A percentile compares a stretch with the other conserved stretches of the same genome.
Evolutionary conservation across 257 asterid species (phyloP).

Genomic region (Solanum etuberosum): DNA sequence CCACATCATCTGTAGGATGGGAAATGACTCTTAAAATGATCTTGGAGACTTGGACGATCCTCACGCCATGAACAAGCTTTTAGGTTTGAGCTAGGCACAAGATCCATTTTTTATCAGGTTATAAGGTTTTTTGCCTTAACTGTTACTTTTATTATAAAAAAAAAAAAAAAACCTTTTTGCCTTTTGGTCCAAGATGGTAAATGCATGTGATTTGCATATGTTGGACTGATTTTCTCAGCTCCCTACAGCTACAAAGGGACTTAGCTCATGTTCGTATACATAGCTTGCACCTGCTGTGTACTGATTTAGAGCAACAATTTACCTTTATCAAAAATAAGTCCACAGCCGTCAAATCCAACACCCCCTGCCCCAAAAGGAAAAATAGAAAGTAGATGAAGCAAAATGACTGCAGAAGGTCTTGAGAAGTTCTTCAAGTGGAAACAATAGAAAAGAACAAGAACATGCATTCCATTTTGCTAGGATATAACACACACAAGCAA

Average conservation of each 20-base stretch:
- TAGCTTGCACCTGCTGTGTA: not conserved
- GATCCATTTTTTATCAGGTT: not conserved
- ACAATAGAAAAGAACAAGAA: not conserved
- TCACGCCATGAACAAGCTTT: not conserved
- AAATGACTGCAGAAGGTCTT: not conserved
- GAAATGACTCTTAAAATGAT: not conserved
- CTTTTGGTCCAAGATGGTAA: not conserved
- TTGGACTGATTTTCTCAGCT: not conserved
- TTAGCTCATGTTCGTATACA: not conserved
- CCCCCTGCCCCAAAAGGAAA: not conserved
- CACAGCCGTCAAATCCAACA: not conserved
- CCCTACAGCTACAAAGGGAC: not conserved
- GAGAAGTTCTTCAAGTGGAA: not conserved
- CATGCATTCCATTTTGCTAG: not conserved
- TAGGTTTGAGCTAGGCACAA: not conserved
- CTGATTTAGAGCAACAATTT: not conserved
- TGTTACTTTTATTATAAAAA: no score
- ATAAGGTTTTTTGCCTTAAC: not conserved
- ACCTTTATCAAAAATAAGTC: not conserved
- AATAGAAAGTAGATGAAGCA: not conserved
- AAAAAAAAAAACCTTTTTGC: no score
- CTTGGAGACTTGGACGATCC: not conserved
- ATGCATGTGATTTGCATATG: not conserved
- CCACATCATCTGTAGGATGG: not conserved
- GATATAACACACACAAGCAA: not conserved